phyloP scores from a whole-genome alignment of 2,329 filamentous ascomycete species.

The Fusarium oxysporum region DNA sequence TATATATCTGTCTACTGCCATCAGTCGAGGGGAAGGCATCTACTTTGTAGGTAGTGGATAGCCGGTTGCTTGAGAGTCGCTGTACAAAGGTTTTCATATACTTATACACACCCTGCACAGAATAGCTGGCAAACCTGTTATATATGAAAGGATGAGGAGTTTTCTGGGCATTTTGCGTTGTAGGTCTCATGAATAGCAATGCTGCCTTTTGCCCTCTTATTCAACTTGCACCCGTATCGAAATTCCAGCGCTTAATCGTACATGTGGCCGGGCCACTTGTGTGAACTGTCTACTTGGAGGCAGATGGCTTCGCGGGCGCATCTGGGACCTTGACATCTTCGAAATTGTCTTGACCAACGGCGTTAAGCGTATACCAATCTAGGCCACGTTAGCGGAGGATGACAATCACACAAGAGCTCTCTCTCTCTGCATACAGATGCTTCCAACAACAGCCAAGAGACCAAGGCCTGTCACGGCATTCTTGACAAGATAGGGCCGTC shows the following conservation, averaged over 20 bases:
- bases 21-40: conserved; percentile 32
- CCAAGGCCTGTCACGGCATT: conserved; percentile 85
- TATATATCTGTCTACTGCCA: conserved; percentile 25
- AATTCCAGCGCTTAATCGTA: conserved; percentile 20
- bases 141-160: conserved; percentile 34
- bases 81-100: conserved; percentile 40
- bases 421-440: conserved; percentile 77
- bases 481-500: conserved; percentile 90
- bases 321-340: conserved; percentile 93
- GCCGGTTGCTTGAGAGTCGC: conserved; percentile 32
- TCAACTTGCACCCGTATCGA: background rate
- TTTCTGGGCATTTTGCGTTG: conserved; percentile 34
- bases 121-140: conserved; percentile 38
- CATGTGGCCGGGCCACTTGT: background rate
- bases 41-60: conserved; percentile 24
- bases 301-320: conserved; percentile 65
- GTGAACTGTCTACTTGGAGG: conserved; percentile 47
- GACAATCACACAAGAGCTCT: conserved; percentile 43
- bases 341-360: conserved; percentile 96
- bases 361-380: conserved; percentile 76
- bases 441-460: conserved; percentile 79
- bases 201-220: conserved; percentile 22
- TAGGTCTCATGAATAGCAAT: conserved; percentile 35
- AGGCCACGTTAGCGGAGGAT: conserved; percentile 28
- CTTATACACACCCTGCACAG: conserved; percentile 35